These are phyloP conservation scores for Pythium scleroteichum DNA, from an alignment of 352 stramenopile species.

Conservation along the genomic window DNA sequence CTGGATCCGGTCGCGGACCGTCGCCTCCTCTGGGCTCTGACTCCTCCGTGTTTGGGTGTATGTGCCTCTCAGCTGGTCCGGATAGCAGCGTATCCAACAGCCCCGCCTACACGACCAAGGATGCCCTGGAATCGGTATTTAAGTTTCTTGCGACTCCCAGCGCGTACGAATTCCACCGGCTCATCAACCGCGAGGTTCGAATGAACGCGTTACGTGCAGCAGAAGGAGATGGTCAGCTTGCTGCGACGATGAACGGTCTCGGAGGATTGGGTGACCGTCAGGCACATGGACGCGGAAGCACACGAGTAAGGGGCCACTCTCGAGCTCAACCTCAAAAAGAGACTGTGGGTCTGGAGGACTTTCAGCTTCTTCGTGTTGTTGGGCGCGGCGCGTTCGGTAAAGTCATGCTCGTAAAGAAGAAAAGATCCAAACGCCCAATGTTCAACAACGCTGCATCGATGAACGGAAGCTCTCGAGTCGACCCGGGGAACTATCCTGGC, in stretches of 20 bases:
- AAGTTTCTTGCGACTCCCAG: conserved; percentile 75
- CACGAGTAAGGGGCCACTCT: conserved; percentile 14
- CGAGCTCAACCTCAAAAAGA: conserved; percentile 37
- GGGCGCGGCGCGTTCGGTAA: conserved; percentile 97
- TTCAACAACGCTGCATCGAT: background rate
- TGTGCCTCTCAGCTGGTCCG: conserved; percentile 77
- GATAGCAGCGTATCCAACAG: conserved; percentile 50
- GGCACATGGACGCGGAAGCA: conserved; percentile 13
- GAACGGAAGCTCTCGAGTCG: background rate
- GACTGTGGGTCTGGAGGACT: conserved; percentile 90
- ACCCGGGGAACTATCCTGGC: conserved; percentile 10
- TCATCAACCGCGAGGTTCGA: conserved; percentile 48
- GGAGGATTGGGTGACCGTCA: conserved; percentile 2
- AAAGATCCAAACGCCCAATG: conserved; percentile 24
- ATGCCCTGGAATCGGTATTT: conserved; percentile 79
- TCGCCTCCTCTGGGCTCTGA: conserved; percentile 13
- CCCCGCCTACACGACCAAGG: conserved; percentile 69
- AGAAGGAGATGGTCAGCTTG: conserved; percentile 10
- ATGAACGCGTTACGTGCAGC: conserved; percentile 45
- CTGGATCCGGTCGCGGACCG: conserved; percentile 25
- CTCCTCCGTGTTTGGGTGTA: conserved; percentile 56
- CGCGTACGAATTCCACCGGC: conserved; percentile 76
- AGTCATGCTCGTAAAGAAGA: conserved; percentile 88
- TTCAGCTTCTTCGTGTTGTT: conserved; percentile 97
- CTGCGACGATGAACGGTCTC: conserved; percentile 7